phyloP scores from a whole-genome alignment of 2,329 filamentous ascomycete species.

The Fusarium albosuccineum region DNA sequence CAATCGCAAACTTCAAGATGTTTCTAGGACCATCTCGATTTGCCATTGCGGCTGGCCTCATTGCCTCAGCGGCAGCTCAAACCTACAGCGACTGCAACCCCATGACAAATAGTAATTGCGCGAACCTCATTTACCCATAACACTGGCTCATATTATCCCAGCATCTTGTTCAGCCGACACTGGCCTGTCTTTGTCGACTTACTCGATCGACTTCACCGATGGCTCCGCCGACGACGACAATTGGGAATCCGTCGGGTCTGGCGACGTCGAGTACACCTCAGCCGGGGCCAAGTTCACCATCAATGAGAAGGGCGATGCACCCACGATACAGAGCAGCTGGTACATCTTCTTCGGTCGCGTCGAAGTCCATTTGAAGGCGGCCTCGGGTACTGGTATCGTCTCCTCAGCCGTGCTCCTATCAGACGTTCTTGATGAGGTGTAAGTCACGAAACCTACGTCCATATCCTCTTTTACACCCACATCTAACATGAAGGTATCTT shows the following conservation, averaged over 20 bases:
- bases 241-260: constrained; percentile 37
- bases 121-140: neutral
- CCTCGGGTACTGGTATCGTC: constrained; percentile 80
- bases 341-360: constrained; percentile 89
- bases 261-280: constrained; percentile 34
- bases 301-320: constrained; percentile 65
- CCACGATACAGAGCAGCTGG: constrained; percentile 76
- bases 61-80: constrained; percentile 31
- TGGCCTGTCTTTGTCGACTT: constrained; percentile 33
- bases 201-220: constrained; percentile 38
- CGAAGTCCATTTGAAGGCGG: constrained; percentile 76
- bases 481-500: neutral
- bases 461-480: neutral
- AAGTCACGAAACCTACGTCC: neutral
- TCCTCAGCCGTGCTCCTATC: constrained; percentile 82
- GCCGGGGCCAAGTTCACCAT: constrained; percentile 62
- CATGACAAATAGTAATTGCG: constrained; percentile 33
- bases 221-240: constrained; percentile 39
- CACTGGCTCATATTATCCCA: constrained; percentile 5
- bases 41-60: constrained; percentile 25
- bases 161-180: constrained; percentile 25
- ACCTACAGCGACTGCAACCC: constrained; percentile 40
- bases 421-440: constrained; percentile 73
- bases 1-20: constrained; percentile 3
- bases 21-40: constrained; percentile 14